Percentiles rank a stretch among this genome's conserved stretches.
Conservation (phyloP, 148 eudicot genomes). For the Cornus controversa region DNA sequence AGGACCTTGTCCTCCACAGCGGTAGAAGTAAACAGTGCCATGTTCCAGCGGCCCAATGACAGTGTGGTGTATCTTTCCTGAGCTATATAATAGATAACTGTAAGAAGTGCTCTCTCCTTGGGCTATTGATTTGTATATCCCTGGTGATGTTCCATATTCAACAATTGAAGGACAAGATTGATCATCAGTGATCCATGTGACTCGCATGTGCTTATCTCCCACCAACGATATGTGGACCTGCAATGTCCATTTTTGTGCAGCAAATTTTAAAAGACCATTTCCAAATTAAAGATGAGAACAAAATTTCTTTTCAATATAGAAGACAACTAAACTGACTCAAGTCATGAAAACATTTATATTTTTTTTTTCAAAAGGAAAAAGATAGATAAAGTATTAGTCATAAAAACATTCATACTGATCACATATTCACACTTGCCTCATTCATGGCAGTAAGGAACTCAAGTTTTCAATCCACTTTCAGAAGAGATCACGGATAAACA, state of each 20-base stretch:
- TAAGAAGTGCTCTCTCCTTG: conserved; percentile 80
- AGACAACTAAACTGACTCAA: not conserved
- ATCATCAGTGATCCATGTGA: conserved; percentile 77
- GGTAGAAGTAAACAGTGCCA: conserved; percentile 65
- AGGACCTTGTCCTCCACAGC: conserved; percentile 81
- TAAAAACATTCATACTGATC: not conserved
- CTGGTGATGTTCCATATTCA: conserved; percentile 79
- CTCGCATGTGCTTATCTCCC: conserved; percentile 76
- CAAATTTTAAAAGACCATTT: not conserved
- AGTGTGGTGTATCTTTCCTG: conserved; percentile 85
- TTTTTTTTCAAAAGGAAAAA: too few species aligned
- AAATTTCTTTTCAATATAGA: not conserved
- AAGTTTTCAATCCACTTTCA: not conserved
- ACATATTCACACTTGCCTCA: not conserved
- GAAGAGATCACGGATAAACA: not conserved
- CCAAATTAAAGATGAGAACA: not conserved
- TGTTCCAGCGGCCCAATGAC: conserved; percentile 86
- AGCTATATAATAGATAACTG: conserved; percentile 58
- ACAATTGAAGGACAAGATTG: conserved; percentile 70
- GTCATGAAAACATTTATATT: not conserved
- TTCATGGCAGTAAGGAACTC: not conserved
- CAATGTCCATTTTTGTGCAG: conserved; percentile 20
- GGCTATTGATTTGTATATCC: conserved; percentile 53
- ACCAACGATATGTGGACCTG: conserved; percentile 97
- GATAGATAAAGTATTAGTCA: too few species aligned